These are phyloP conservation scores for Panellus pusillus DNA, from an alignment of 768 basidiomycete species.

Conservation along the genomic window DNA sequence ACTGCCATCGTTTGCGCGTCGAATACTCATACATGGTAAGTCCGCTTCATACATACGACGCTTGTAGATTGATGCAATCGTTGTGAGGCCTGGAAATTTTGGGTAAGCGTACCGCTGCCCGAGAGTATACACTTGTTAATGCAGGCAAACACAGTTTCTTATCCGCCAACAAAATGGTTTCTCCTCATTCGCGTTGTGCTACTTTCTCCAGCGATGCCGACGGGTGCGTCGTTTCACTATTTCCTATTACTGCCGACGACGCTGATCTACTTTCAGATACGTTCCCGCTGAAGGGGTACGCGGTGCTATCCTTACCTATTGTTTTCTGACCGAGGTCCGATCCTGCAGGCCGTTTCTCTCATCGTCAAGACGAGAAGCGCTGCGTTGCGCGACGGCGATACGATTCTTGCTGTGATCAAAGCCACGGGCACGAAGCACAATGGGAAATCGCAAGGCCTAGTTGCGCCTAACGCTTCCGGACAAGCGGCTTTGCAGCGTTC, in stretches of 20 bases:
- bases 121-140: not conserved
- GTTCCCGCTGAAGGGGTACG: conserved; percentile 35
- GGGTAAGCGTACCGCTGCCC: conserved; percentile 16
- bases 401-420: conserved; percentile 32
- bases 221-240: conserved; percentile 24
- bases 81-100: conserved; percentile 31
- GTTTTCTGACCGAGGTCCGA: no score
- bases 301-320: not conserved
- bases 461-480: conserved; percentile 33
- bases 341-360: conserved; percentile 26
- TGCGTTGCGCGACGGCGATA: conserved; percentile 35
- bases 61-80: not conserved
- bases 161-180: conserved; percentile 35
- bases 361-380: conserved; percentile 35
- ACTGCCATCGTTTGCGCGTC: conserved; percentile 35
- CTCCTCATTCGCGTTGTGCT: conserved; percentile 34
- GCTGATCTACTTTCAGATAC: conserved; percentile 25
- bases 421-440: conserved; percentile 34
- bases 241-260: not conserved
- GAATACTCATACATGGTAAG: conserved; percentile 34
- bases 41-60: not conserved
- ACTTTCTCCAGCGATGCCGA: conserved; percentile 36
- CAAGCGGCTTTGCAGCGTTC: conserved; percentile 34
- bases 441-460: conserved; percentile 36
- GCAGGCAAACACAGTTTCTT: conserved; percentile 24